Conservation (phyloP, 106 monocot species). For the Posidonia australis region DNA sequence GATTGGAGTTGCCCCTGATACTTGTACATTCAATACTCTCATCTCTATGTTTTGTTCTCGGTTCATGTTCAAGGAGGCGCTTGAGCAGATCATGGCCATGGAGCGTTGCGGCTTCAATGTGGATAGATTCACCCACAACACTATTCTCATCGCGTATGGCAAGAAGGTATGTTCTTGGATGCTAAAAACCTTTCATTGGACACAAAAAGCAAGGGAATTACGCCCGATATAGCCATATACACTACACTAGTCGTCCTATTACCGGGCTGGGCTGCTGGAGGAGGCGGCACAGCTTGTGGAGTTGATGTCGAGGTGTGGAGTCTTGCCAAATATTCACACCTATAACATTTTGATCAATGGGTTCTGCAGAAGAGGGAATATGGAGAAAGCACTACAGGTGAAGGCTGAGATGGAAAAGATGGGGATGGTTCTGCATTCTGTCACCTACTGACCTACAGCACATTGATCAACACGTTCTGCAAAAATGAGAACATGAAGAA, state of each 20-base stretch:
- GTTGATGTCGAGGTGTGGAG: conserved; percentile 43
- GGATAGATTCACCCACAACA: conserved; percentile 67
- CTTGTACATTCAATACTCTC: conserved; percentile 67
- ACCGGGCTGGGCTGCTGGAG: conserved; percentile 66
- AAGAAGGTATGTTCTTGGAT: conserved; percentile 63
- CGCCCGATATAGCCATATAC: conserved; percentile 43
- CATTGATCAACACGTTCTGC: no score
- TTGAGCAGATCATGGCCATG: conserved; percentile 35
- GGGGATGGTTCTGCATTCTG: conserved; percentile 34
- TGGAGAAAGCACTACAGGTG: conserved; percentile 60
- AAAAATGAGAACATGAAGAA: no score
- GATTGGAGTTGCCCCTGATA: conserved; percentile 44
- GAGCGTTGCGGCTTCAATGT: conserved; percentile 35
- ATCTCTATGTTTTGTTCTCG: conserved; percentile 34
- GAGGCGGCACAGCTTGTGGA: conserved; percentile 59
- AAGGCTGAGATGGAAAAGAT: conserved; percentile 65
- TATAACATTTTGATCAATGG: conserved; percentile 75
- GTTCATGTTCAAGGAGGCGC: conserved; percentile 33
- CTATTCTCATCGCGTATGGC: conserved; percentile 61
- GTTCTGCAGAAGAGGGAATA: conserved; percentile 45
- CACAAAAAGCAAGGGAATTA: conserved; percentile 54
- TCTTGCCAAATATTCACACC: conserved; percentile 61
- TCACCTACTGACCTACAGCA: no score
- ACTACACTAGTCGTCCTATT: conserved; percentile 69
- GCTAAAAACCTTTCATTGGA: conserved; percentile 46